Base-by-base conservation (phyloP, 306 rosid species). In the Hippophae gyantsensis region DNA sequence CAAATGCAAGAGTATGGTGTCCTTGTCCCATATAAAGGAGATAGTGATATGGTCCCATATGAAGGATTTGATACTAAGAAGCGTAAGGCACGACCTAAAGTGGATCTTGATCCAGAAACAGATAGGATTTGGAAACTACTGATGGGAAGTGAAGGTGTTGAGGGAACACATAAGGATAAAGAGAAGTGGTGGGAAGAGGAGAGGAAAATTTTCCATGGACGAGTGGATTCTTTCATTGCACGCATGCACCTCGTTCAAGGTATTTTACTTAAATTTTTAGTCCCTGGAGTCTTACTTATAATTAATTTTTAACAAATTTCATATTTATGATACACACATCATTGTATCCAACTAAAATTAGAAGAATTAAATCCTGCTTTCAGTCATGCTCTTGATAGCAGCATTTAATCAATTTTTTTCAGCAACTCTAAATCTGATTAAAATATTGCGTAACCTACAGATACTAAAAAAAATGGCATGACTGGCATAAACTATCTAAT, bases 171-270 rank as follows among this genome's bases (percentile, higher is more conserved):
- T 64, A 59, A 73, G 74, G 67, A 71, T 46, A 92, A 85, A 70
- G 86, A 87, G 74, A 92, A 83, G 72, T 75, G 84, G 86, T 92
- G 99, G 99, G 93, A 85, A 71, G 77, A 83, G 61, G 96, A 92
- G 77, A 81, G 96, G 62, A 81, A 75, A 60, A 79, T 88, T 65
- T 92, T 92, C 58, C 88, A 58, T 14, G 95, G 96, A 68, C 81
- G 99, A 58, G 89, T 76, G 43, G 86, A 87, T 61, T 92, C 95
- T 61, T 88, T 88, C 76, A 85, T 88, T 76, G 99, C 96, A 10
- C 80, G 93, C 56, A 92, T 88, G 99, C 99, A 92, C 73, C 96
- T 92, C 56, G 90, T 92, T 67, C 99, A 85, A 92, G 99, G 99
- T 92, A 81, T 50, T 57, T 12, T 42, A 44, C 54, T 74, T 73